Conservation (phyloP, 768 basidiomycete species). For the Termitomyces sp. region DNA sequence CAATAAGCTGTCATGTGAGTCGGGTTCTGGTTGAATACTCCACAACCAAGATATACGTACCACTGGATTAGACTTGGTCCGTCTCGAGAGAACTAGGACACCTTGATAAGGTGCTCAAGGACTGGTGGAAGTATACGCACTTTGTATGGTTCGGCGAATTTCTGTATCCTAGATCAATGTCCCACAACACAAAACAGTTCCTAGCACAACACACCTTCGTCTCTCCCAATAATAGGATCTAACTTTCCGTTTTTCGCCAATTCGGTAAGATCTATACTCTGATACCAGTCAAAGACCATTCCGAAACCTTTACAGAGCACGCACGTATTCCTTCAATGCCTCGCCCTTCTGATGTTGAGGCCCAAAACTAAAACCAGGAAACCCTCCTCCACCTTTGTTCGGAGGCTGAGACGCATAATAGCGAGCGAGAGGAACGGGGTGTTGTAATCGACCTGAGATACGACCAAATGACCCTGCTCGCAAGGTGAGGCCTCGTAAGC, state of each 20-base stretch:
- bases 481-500: slow-evolving; percentile 4
- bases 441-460: background rate
- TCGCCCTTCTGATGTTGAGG: slow-evolving; percentile 75
- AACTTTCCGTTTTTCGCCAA: slow-evolving; percentile 80
- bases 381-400: slow-evolving; percentile 35
- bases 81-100: slow-evolving; percentile 64
- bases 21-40: background rate
- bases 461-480: slow-evolving; percentile 6
- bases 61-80: slow-evolving; percentile 92
- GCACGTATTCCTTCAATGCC: slow-evolving; percentile 72
- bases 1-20: slow-evolving; percentile 50
- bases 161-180: slow-evolving; percentile 32
- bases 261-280: slow-evolving; percentile 84
- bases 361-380: slow-evolving; percentile 55
- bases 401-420: slow-evolving; percentile 43
- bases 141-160: slow-evolving; percentile 88
- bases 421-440: slow-evolving; percentile 16
- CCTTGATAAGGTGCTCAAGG: background rate
- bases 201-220: slow-evolving; percentile 51
- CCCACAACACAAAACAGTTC: background rate
- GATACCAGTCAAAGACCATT: background rate
- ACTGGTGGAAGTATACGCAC: slow-evolving; percentile 32
- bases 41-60: slow-evolving; percentile 30
- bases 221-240: slow-evolving; percentile 87
- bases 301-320: slow-evolving; percentile 11